Base-by-base conservation (phyloP, 129 eudicot species). In the Flaveria ramosissima region DNA sequence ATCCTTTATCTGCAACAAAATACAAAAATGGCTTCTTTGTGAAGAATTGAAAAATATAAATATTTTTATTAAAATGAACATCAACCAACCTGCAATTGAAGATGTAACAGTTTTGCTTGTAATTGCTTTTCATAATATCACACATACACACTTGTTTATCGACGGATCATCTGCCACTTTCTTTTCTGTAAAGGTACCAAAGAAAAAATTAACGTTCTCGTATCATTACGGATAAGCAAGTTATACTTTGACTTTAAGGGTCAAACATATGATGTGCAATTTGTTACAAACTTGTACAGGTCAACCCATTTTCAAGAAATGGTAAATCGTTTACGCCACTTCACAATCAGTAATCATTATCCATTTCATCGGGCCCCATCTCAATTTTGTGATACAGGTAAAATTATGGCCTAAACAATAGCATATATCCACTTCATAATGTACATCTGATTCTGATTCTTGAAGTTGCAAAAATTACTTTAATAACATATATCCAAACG, bases 121-220 rank as follows among this genome's bases (percentile, higher is more conserved):
- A 82, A 46, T 74, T 67, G 78, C 50, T 43, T 71, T 79, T 89
- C 74, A 91, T 83, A 91, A 81, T 85, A 91, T 91, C 56, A 86
- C 90, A 81, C 97, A 91, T 6, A 67, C 73, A 63, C 97, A 91
- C 79, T 83, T 91, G 82, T 86, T 88, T 83, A 86, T 87, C 74
- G 80, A 75, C 24, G 83, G 84, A 75, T 85, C 87, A 62, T 79
- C 77, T 20, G 68, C 32, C 45, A 71, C 80, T 82, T 91, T 91
- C 85, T 86, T 91, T 48, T 86, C 97, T 91, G 94, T 71, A 56
- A 7, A 72, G 52, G 63, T 46, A 15, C 57, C 30, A 50, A 69
- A 53, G 48, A 17, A 48, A 39, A 13, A 0, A n/a, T 10, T 68
- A 30, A 23, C 2, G 45, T 32, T 69, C 41, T 66, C 67, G 41